Base-by-base conservation (phyloP, 2,329 filamentous ascomycete species). In the Chaetomiaceae sp. region DNA sequence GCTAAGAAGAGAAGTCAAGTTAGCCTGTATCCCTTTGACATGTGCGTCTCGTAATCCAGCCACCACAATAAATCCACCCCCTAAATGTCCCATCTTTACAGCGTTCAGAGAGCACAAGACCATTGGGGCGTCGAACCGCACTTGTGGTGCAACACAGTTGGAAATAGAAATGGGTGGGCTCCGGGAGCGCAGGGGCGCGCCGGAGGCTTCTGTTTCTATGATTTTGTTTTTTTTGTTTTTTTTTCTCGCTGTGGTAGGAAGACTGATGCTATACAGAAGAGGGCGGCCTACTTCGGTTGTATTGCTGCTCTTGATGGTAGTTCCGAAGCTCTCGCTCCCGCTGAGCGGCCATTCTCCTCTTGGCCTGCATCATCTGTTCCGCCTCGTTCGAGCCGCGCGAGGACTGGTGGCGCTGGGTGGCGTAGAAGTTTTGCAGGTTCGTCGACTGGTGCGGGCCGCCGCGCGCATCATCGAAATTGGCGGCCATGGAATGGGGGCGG, bases 231-330 rank as follows among this genome's bases (percentile, higher is more conserved):
- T 65, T 62, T 66, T 62, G 53, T 56, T 58, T 66, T 65, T 61
- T 66, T 62, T 61, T 66, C 62, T 59, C 59, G 60, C 66, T 69
- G 66, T 64, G 65, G 65, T 65, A 66, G 63, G 69, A 67, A 64
- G 57, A 53, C 72, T 72, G 75, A 68, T 76, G 80, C 81, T 84
- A 86, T 82, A 80, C 79, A 82, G 81, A 78, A 79, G 80, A 81
- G 81, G 83, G 81, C 72, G 83, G 83, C 87, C 83, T 89, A 97
- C 93, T 96, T 89, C 92, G 86, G 79, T 97, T 95, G 76, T 95
- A 97, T 83, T 99, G 93, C 82, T 99, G 93, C 82, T 99, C 93
- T 76, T 96, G 95, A 76, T 99, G 93, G 76, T 97, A 96, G 75
- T 97, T 99, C 73, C 93, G 89, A 72, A 99, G 85, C 78, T 99